Percentiles rank a stretch among this genome's conserved stretches.
Evolutionary conservation across 2,329 filamentous ascomycete genomes (phyloP).

Genomic region (Alternaria brassicae): DNA sequence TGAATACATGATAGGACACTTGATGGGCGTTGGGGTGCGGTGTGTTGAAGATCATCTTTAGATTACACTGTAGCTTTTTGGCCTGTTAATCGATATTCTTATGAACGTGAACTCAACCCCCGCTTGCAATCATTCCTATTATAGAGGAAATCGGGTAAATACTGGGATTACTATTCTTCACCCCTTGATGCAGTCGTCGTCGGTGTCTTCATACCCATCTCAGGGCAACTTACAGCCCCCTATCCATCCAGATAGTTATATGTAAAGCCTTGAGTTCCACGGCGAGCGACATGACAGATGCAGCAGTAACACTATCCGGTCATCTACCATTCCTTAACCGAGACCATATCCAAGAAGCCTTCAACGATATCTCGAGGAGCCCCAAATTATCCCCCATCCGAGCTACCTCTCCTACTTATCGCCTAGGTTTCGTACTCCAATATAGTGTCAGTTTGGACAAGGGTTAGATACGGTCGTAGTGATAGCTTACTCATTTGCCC

Average conservation of each 20-base stretch:
- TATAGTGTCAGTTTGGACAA: background rate
- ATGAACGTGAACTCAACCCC: background rate
- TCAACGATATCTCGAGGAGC: background rate
- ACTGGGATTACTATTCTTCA: background rate
- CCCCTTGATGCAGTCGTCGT: background rate
- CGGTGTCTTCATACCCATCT: background rate
- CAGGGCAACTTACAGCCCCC: background rate
- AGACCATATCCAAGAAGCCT: background rate
- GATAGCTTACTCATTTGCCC: constrained; percentile 10
- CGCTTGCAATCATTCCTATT: background rate
- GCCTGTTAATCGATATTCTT: background rate
- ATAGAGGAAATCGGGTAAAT: accelerated
- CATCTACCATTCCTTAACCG: background rate
- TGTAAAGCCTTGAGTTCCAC: background rate
- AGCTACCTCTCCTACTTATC: background rate
- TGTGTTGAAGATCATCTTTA: constrained; percentile 1
- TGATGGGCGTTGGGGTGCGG: background rate
- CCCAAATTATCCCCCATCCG: background rate
- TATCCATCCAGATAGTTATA: background rate
- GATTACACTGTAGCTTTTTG: background rate
- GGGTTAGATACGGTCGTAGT: background rate
- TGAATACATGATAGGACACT: background rate
- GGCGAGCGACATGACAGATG: background rate
- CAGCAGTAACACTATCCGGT: background rate
- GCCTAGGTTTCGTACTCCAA: background rate